A percentile compares a stretch with the other conserved stretches of the same genome.
Evolutionary conservation across 1,284 basidiomycete species (phyloP).

Genomic region (Quambalaria eucalypti): DNA sequence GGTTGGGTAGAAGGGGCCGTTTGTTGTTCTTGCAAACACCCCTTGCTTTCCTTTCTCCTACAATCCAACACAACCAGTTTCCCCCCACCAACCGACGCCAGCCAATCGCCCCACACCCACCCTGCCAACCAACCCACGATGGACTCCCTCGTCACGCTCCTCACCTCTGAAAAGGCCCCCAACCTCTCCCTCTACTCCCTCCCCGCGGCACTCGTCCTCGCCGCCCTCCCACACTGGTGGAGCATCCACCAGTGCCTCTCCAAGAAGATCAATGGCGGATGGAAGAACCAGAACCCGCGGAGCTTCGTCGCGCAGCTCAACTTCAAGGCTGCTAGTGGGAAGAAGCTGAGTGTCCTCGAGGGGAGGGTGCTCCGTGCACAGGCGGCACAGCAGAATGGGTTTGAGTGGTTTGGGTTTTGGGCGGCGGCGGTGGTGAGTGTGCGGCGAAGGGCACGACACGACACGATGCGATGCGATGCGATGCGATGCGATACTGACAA

Average conservation of each 20-base stretch:
- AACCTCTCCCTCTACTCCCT: conserved; percentile 17
- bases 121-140: no score
- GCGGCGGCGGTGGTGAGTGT: conserved; percentile 9
- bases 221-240: conserved; percentile 31
- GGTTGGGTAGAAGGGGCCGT: no score
- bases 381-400: conserved; percentile 10
- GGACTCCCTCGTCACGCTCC: no score
- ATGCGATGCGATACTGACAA: no score
- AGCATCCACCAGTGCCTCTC: conserved; percentile 25
- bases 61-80: no score
- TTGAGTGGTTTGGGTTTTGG: conserved; percentile 10
- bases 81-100: no score
- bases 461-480: no score
- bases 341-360: conserved; percentile 18
- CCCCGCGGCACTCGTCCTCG: conserved; percentile 13
- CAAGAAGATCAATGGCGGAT: conserved; percentile 30
- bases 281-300: conserved; percentile 35
- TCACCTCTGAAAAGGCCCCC: neutral
- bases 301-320: conserved; percentile 19
- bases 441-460: no score
- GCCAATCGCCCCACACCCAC: no score
- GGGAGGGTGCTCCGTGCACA: conserved; percentile 27
- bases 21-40: no score
- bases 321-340: conserved; percentile 14
- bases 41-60: no score